phyloP scores from a whole-genome alignment of 2,329 filamentous ascomycete genomes.

The Diaporthe ampelina region DNA sequence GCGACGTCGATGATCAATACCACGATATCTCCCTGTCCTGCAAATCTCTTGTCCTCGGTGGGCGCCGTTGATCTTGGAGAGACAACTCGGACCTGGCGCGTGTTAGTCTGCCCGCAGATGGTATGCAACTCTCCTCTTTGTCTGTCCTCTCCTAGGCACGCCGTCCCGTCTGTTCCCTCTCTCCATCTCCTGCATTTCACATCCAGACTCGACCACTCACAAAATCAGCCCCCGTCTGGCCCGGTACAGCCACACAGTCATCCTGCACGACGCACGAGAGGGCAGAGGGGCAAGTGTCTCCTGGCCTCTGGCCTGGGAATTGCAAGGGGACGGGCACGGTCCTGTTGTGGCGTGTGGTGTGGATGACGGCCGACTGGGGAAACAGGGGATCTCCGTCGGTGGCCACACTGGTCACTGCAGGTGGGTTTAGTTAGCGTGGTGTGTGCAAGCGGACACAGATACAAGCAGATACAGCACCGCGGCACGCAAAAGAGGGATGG shows the following conservation, averaged over 20 bases:
- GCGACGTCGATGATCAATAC: constrained; percentile 8
- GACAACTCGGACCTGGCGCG: neutral
- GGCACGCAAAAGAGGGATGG: neutral
- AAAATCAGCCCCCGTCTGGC: neutral
- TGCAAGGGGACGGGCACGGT: constrained; percentile 22
- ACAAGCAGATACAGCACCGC: neutral
- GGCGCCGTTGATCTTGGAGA: constrained; percentile 6
- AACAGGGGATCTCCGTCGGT: constrained; percentile 18
- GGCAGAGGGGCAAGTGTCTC: neutral
- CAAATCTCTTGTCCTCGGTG: constrained; percentile 13
- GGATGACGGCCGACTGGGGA: constrained; percentile 29
- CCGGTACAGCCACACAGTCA: neutral
- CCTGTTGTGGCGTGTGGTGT: constrained; percentile 31
- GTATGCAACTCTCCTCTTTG: neutral
- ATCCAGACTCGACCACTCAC: neutral
- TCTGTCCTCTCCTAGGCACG: no score
- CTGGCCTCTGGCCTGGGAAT: constrained; percentile 14
- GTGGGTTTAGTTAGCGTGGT: neutral
- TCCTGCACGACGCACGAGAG: neutral
- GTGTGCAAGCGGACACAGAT: neutral
- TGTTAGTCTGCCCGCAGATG: neutral
- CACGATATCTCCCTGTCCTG: constrained; percentile 8
- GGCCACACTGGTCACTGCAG: constrained; percentile 1
- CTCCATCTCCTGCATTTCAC: neutral
- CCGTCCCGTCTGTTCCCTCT: no score